Conservation (phyloP, 2,329 filamentous ascomycete species). For the Colletotrichum camelliae region DNA sequence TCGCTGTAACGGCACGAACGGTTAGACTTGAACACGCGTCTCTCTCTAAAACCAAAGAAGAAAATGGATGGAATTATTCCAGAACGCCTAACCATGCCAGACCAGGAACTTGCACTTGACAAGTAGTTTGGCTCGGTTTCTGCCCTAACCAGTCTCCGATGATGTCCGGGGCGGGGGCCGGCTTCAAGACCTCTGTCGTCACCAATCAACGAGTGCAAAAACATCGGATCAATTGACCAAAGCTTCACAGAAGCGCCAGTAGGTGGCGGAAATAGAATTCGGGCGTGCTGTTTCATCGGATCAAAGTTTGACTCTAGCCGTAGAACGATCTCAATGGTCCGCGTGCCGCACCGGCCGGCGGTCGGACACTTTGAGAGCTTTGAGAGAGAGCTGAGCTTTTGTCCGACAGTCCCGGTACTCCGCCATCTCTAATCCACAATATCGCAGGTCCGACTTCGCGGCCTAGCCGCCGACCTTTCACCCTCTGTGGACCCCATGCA, state of each 20-base stretch:
- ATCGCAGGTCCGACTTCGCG: background rate
- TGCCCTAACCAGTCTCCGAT: background rate
- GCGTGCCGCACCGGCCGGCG: background rate
- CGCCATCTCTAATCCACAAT: background rate
- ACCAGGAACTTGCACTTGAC: background rate
- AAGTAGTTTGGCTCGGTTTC: background rate
- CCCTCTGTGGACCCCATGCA: background rate
- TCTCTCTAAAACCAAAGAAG: background rate
- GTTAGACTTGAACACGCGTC: background rate
- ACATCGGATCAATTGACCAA: background rate
- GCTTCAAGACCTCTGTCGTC: background rate
- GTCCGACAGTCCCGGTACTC: background rate
- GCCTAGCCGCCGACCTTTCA: background rate
- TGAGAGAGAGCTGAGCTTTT: background rate
- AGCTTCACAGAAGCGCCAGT: background rate
- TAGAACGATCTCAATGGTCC: background rate
- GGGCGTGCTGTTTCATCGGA: background rate
- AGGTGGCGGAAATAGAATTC: background rate
- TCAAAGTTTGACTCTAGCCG: constrained; percentile 9
- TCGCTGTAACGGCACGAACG: background rate
- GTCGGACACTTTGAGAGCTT: background rate
- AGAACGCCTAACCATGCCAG: background rate
- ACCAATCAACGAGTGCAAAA: background rate
- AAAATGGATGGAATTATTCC: background rate
- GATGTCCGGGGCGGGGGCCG: background rate